phyloP scores from a whole-genome alignment of 2,329 filamentous ascomycete species.

The Diaporthe batatas region DNA sequence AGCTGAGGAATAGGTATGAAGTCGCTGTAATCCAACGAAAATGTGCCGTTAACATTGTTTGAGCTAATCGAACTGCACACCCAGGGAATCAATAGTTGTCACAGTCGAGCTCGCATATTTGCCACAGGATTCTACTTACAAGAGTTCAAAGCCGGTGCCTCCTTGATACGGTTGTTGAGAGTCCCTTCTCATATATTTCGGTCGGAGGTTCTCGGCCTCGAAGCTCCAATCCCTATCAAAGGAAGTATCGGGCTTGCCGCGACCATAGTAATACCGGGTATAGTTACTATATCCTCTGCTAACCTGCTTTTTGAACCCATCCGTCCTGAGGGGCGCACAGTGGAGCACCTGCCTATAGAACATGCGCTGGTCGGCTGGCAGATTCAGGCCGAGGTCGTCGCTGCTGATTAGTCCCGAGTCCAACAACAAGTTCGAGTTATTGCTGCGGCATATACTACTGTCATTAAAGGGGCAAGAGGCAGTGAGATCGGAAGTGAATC shows the following conservation, averaged over 20 bases:
- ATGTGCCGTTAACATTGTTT: not conserved
- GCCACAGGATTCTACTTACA: not conserved
- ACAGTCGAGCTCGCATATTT: too few relatives aligned
- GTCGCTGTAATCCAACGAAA: accelerated
- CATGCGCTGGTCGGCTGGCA: not conserved
- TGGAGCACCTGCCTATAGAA: not conserved
- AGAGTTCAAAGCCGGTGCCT: not conserved
- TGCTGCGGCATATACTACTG: constrained; percentile 35
- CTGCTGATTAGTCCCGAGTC: constrained; percentile 27
- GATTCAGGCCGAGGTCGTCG: not conserved
- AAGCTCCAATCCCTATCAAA: not conserved
- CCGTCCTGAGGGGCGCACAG: not conserved
- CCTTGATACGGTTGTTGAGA: too few relatives aligned
- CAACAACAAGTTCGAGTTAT: constrained; percentile 27
- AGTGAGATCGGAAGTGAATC: not conserved
- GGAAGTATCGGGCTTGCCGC: too few relatives aligned
- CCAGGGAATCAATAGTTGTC: not conserved
- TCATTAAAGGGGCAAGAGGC: constrained; percentile 44
- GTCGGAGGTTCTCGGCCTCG: not conserved
- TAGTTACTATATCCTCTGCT: not conserved
- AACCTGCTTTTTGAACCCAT: not conserved
- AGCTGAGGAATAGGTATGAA: not conserved
- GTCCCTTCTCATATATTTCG: not conserved
- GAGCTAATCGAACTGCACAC: not conserved
- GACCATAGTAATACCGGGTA: not conserved